These are phyloP conservation scores for Arachis stenosperma DNA, from an alignment of 306 rosid species.

Conservation along the genomic window DNA sequence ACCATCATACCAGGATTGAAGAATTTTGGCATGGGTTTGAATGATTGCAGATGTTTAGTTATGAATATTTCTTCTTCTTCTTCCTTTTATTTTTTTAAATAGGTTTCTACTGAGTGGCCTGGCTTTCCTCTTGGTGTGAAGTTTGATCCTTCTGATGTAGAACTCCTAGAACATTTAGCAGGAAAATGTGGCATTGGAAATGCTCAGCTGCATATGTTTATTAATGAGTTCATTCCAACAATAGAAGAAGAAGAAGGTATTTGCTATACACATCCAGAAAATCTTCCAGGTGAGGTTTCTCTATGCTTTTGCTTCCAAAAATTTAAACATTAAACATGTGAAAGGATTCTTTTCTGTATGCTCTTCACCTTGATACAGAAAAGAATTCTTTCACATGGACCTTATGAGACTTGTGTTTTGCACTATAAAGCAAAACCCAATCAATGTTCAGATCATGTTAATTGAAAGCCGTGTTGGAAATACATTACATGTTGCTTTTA, in stretches of 20 bases:
- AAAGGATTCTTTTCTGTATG: background rate
- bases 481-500: background rate
- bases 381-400: background rate
- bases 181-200: constrained; percentile 74
- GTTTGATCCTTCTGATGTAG: constrained; percentile 86
- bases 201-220: constrained; percentile 59
- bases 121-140: constrained; percentile 90
- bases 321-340: background rate
- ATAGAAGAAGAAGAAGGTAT: constrained; percentile 73
- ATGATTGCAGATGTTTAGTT: constrained; percentile 22
- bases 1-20: background rate
- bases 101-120: constrained; percentile 89
- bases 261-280: constrained; percentile 83
- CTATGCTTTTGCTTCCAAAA: background rate
- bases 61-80: constrained; percentile 30
- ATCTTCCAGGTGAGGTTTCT: constrained; percentile 77
- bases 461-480: constrained; percentile 9
- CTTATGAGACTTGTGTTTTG: background rate
- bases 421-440: constrained; percentile 1
- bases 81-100: background rate
- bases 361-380: background rate
- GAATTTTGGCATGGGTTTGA: constrained; percentile 26
- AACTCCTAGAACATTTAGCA: constrained; percentile 74
- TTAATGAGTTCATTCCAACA: constrained; percentile 83
- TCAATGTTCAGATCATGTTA: constrained; percentile 15